A percentile compares a stretch with the other conserved stretches of the same genome.
phyloP scores from a whole-genome alignment of 176 grass and related monocot species.

The Cymbopogon citratus region DNA sequence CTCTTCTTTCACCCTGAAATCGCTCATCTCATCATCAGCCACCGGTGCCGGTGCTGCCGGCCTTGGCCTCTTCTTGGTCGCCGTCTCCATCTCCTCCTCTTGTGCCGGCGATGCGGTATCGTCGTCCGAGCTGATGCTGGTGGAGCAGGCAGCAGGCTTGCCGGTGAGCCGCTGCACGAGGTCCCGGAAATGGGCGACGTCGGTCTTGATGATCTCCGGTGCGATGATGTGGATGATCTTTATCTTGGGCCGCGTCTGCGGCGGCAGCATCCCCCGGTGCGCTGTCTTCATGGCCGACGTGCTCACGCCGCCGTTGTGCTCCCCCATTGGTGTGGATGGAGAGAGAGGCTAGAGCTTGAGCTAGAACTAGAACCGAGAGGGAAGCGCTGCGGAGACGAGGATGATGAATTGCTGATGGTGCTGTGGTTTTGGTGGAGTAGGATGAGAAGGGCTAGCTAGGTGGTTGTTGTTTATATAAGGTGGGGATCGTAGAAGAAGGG shows the following conservation, averaged over 20 bases:
- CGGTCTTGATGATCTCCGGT: slow-evolving; percentile 91
- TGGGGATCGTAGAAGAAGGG: not conserved
- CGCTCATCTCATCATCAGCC: not conserved
- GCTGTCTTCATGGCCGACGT: not conserved
- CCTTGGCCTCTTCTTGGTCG: slow-evolving; percentile 32
- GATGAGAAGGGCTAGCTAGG: not conserved
- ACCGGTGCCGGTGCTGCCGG: not conserved
- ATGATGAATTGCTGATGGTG: not conserved
- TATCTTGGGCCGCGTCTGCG: slow-evolving; percentile 53
- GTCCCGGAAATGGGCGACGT: slow-evolving; percentile 69
- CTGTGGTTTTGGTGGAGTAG: not conserved
- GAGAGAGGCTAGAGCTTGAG: not conserved
- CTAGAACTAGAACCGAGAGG: not conserved
- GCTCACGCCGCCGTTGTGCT: slow-evolving; percentile 30
- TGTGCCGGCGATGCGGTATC: not conserved
- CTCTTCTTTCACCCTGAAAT: not conserved
- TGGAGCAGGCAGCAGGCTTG: not conserved
- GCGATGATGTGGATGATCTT: slow-evolving; percentile 67
- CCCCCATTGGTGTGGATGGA: slow-evolving; percentile 3
- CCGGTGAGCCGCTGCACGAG: slow-evolving; percentile 91
- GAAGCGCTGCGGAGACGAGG: not conserved
- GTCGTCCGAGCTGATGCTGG: not conserved
- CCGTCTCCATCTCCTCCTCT: not conserved
- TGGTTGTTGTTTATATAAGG: slow-evolving; percentile 17
- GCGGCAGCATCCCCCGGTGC: slow-evolving; percentile 3